phyloP scores from a whole-genome alignment of 257 asterid species.

The Pogostemon cablin region DNA sequence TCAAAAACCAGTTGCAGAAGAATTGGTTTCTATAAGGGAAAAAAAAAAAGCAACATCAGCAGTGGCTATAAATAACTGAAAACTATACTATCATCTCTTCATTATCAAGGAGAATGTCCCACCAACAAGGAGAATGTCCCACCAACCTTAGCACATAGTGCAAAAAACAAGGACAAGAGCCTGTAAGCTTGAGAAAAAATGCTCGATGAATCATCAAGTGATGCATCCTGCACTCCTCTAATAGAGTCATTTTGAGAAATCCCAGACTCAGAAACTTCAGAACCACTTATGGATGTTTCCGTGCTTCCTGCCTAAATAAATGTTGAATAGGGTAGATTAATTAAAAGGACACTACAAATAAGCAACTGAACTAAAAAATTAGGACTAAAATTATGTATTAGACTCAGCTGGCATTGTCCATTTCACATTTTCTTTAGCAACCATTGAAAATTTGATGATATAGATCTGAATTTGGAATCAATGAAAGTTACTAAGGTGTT shows the following conservation, averaged over 20 bases:
- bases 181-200: constrained; percentile 66
- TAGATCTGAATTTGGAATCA: not conserved
- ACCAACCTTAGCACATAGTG: constrained; percentile 87
- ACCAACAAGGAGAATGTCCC: constrained; percentile 45
- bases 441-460: not conserved
- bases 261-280: constrained; percentile 77
- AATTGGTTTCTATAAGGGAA: constrained; percentile 63
- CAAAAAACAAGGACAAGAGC: constrained; percentile 77
- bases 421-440: not conserved
- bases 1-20: constrained; percentile 85
- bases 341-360: not conserved
- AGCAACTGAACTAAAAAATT: constrained; percentile 2
- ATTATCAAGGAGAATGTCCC: constrained; percentile 22
- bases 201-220: constrained; percentile 54
- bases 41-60: constrained; percentile 40
- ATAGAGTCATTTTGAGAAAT: constrained; percentile 49
- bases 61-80: constrained; percentile 18
- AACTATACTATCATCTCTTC: constrained; percentile 18
- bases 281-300: constrained; percentile 80
- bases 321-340: constrained; percentile 13
- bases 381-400: not conserved
- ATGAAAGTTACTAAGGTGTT: not conserved
- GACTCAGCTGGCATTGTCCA: not conserved
- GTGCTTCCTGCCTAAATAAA: constrained; percentile 65
- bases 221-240: constrained; percentile 50